Conservation (phyloP, 345 rosid genomes). For the Mercurialis annua region DNA sequence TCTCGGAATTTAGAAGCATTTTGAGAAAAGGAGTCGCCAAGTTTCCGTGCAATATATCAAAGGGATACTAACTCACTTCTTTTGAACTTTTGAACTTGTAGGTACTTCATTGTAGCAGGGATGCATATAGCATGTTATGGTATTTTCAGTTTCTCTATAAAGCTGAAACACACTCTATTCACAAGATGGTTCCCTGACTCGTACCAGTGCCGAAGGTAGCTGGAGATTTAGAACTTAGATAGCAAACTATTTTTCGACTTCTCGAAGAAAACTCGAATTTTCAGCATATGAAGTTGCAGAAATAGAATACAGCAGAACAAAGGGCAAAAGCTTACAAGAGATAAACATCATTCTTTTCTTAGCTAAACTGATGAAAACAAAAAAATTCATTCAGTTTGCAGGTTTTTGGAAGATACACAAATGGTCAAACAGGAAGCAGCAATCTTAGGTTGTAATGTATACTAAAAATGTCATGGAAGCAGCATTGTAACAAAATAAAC, state of each 20-base stretch:
- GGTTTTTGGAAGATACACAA: slow-evolving; percentile 26
- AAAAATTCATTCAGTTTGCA: slow-evolving; percentile 1
- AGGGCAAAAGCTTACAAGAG: not conserved
- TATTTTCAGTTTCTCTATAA: slow-evolving; percentile 51
- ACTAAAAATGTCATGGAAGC: slow-evolving; percentile 22
- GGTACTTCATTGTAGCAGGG: slow-evolving; percentile 82
- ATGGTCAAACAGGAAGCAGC: slow-evolving; percentile 16
- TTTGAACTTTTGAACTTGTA: slow-evolving; percentile 24
- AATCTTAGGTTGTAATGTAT: slow-evolving; percentile 7
- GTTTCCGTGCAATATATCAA: too few species aligned
- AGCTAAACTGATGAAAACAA: not conserved
- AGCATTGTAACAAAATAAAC: slow-evolving; percentile 12
- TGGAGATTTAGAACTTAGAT: not conserved
- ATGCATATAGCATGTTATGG: slow-evolving; percentile 93
- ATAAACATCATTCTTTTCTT: not conserved
- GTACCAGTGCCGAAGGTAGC: slow-evolving; percentile 34
- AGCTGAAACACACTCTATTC: slow-evolving; percentile 59
- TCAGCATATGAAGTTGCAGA: not conserved
- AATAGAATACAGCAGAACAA: slow-evolving; percentile 6
- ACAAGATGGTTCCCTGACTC: slow-evolving; percentile 73
- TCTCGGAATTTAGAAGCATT: too few species aligned
- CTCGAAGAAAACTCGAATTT: not conserved
- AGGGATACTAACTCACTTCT: not conserved
- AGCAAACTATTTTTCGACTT: not conserved
- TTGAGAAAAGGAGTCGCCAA: too few species aligned